Conservation (phyloP, 2,329 filamentous ascomycete species). For the Aspergillus sp. region DNA sequence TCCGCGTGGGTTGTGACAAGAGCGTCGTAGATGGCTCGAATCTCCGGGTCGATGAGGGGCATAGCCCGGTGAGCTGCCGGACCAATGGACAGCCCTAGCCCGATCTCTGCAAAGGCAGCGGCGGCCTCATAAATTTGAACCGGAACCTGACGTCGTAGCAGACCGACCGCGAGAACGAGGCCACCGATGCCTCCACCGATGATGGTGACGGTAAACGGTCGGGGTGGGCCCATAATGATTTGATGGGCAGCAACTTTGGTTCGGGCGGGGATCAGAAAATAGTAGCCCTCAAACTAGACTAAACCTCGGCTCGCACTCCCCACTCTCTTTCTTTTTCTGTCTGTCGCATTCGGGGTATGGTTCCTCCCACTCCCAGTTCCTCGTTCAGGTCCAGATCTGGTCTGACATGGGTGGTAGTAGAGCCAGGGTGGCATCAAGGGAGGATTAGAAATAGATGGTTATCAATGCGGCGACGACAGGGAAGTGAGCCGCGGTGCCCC, state of each 20-base stretch:
- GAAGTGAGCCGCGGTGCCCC: neutral
- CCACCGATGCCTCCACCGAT: conserved; percentile 63
- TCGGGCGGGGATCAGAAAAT: neutral
- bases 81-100: conserved; percentile 59
- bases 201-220: conserved; percentile 55
- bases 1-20: conserved; percentile 38
- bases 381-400: neutral
- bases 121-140: conserved; percentile 61
- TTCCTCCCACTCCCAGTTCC: neutral
- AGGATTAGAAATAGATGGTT: neutral
- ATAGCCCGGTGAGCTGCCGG: conserved; percentile 60
- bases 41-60: conserved; percentile 52
- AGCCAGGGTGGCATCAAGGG: neutral
- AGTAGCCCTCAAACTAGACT: neutral
- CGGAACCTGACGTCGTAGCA: conserved; percentile 49
- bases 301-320: neutral
- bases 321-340: neutral
- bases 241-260: neutral
- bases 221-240: conserved; percentile 16
- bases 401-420: neutral
- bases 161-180: conserved; percentile 55
- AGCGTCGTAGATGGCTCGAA: conserved; percentile 34
- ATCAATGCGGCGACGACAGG: neutral
- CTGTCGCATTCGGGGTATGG: neutral
- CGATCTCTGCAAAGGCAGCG: conserved; percentile 57